Evolutionary conservation across 106 monocot genomes (phyloP).

Genomic region (Dioscorea alata): DNA sequence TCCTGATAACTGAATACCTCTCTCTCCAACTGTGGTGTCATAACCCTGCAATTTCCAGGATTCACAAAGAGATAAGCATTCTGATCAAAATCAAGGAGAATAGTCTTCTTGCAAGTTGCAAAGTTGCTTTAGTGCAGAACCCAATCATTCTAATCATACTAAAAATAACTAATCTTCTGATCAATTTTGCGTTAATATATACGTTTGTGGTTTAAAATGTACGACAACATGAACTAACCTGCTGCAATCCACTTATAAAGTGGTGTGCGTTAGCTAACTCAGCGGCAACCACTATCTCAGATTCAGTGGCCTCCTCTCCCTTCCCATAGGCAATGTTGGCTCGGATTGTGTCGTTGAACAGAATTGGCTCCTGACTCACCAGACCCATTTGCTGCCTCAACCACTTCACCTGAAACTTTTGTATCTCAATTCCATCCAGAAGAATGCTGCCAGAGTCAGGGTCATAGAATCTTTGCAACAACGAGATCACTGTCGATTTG

Average conservation of each 20-base stretch:
- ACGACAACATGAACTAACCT: too few species aligned
- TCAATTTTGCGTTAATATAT: too few species aligned
- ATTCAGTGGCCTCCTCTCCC: background rate
- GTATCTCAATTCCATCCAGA: slow-evolving; percentile 1
- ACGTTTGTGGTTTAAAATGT: too few species aligned
- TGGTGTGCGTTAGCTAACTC: background rate
- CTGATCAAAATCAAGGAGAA: too few species aligned
- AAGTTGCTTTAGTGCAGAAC: too few species aligned
- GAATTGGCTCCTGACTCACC: slow-evolving; percentile 1
- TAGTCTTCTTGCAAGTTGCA: too few species aligned
- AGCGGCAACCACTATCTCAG: background rate
- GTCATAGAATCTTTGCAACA: slow-evolving; percentile 4
- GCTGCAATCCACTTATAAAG: too few species aligned
- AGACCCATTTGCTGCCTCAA: slow-evolving; percentile 1
- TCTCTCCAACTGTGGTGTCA: too few species aligned
- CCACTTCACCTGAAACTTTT: background rate
- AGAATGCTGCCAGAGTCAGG: background rate
- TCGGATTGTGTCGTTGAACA: slow-evolving; percentile 1
- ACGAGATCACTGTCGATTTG: slow-evolving; percentile 2
- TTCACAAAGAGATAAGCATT: too few species aligned
- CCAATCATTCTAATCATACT: too few species aligned
- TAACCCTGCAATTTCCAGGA: too few species aligned
- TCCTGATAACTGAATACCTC: background rate
- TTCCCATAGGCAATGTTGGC: slow-evolving; percentile 5
- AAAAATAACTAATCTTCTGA: too few species aligned